Base-by-base conservation (phyloP, 495 filamentous ascomycete species). In the Xylaria sp. region DNA sequence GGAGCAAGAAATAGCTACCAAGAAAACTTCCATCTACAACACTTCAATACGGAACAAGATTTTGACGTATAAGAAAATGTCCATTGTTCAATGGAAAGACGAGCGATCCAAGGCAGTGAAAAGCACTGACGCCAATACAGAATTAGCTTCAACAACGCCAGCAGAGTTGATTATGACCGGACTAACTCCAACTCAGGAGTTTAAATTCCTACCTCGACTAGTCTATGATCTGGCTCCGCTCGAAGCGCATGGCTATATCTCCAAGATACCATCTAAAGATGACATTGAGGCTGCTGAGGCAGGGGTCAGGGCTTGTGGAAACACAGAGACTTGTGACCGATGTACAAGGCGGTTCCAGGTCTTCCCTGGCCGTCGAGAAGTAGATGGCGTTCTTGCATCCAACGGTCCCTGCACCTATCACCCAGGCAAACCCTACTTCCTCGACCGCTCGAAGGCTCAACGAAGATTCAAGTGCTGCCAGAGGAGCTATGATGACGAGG, bases 281-380 rank as follows among this genome's bases (percentile, higher is more conserved):
- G 84, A 82, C 21, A 80, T 85, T 35, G 58, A 75, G 62, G 78
- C 85, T 37, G 92, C 94, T 9, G 85, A 82, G 37, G 85, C 85
- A 62, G 94, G 90, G 0, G 83, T 93, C 3, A 80, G 88, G 50
- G 85, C 88, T 8, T 87, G 90, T 14, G 85, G 88, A 48, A 92
- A 92, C 52, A 97, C 89, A 85, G 97, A 98, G 80, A 80, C 86
- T 19, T 99, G 96, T 75, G 95, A 97, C 76, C 91, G 96, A 17
- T 99, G 96, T 79, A 85, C 81, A 29, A 88, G 86, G 26, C 89
- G 95, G 35, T 98, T 99, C 76, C 94, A 97, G 78, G 93, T 97
- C 19, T 98, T 97, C 74, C 93, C 95, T 8, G 93, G 93, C 19
- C 91, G 96, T 43, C 87, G 93, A 59, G 86, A 88, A 64, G 88